Conservation (phyloP, 192 early-diverging fungal genomes). For the Coemansia sp. region DNA sequence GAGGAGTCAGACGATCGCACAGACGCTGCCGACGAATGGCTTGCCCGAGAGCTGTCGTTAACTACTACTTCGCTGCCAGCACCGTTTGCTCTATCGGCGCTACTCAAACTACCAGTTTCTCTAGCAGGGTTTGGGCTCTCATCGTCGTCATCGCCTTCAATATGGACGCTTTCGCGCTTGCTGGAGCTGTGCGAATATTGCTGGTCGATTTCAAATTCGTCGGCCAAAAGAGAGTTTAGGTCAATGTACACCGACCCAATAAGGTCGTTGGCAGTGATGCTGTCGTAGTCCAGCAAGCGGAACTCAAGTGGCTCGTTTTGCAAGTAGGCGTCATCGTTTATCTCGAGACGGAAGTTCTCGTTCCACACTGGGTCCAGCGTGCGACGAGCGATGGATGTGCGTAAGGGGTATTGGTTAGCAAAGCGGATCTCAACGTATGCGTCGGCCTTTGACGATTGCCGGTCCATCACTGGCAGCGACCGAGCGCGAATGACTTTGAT, state of each 20-base stretch:
- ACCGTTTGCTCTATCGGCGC: background rate
- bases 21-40: constrained; percentile 1
- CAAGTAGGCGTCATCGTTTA: constrained; percentile 73
- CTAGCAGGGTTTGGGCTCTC: background rate
- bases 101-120: background rate
- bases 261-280: constrained; percentile 71
- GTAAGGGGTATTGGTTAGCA: constrained; percentile 66
- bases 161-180: background rate
- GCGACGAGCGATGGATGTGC: constrained; percentile 66
- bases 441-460: constrained; percentile 76
- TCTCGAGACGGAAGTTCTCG: constrained; percentile 78
- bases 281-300: constrained; percentile 75
- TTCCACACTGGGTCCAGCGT: constrained; percentile 85
- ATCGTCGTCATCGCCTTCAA: background rate
- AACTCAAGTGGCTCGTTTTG: constrained; percentile 83
- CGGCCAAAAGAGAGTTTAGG: constrained; percentile 72
- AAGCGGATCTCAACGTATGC: constrained; percentile 84
- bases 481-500: constrained; percentile 68
- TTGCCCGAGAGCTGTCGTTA: background rate
- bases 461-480: constrained; percentile 84
- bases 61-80: background rate
- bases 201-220: constrained; percentile 56
- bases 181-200: background rate
- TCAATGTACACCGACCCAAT: constrained; percentile 80
- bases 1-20: constrained; percentile 8